Conservation (phyloP, 164 flowering plant species). For the Euptelea pleiosperma region DNA sequence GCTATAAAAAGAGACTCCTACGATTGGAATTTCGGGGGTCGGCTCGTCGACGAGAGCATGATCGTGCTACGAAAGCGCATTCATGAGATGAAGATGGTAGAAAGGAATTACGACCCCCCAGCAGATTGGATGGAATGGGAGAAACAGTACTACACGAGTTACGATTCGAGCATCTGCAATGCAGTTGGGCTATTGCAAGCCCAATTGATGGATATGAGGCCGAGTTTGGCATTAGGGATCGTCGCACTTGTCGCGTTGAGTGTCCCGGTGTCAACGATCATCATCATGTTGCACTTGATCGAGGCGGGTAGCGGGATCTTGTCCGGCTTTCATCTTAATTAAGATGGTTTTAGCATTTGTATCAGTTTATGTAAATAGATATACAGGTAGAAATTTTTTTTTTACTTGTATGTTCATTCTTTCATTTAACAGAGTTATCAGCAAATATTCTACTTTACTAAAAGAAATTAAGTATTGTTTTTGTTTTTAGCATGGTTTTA, state of each 20-base stretch:
- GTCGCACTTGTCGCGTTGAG: conserved; percentile 30
- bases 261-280: conserved; percentile 28
- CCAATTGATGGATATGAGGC: conserved; percentile 52
- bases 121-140: conserved; percentile 62
- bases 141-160: conserved; percentile 34
- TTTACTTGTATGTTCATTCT: no score
- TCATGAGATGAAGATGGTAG: conserved; percentile 53
- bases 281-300: conserved; percentile 21
- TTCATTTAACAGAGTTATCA: no score
- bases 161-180: conserved; percentile 38
- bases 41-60: conserved; percentile 42
- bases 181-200: conserved; percentile 42
- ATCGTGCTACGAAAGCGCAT: conserved; percentile 34
- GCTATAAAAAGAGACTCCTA: conserved; percentile 12
- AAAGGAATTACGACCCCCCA: conserved; percentile 43
- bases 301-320: conserved; percentile 13
- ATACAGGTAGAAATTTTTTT: no score
- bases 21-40: conserved; percentile 17
- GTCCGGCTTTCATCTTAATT: neutral
- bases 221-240: conserved; percentile 47
- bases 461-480: no score
- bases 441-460: no score
- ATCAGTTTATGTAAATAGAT: no score
- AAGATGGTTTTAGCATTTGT: no score
- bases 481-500: no score